Percentiles rank a stretch among this genome's conserved stretches.
Conservation (phyloP, 768 basidiomycete species). For the Pholiota microspora region DNA sequence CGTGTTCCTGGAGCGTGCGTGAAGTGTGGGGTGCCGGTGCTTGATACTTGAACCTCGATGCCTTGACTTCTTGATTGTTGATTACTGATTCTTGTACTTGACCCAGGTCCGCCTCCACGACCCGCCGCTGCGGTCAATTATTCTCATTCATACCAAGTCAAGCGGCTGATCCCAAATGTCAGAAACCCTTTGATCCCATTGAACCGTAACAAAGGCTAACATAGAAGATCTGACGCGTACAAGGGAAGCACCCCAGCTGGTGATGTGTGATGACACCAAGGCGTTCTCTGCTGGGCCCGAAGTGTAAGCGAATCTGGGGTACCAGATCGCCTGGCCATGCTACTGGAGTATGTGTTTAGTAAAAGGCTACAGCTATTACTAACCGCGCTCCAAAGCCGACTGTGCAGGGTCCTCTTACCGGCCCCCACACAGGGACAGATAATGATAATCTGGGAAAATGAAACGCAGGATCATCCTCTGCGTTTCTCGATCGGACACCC, state of each 20-base stretch:
- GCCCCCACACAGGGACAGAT: background rate
- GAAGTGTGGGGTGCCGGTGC: too few relatives aligned
- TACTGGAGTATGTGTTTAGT: too few relatives aligned
- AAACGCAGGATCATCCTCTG: slow-evolving; percentile 2
- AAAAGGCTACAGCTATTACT: too few relatives aligned
- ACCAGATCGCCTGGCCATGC: background rate
- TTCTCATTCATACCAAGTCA: too few relatives aligned
- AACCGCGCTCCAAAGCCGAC: background rate
- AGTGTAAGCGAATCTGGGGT: background rate
- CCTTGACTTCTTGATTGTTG: too few relatives aligned
- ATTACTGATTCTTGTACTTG: background rate
- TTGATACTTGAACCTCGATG: too few relatives aligned
- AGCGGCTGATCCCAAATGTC: too few relatives aligned
- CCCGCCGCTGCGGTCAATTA: background rate
- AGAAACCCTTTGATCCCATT: too few relatives aligned
- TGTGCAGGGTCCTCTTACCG: background rate
- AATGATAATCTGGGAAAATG: background rate
- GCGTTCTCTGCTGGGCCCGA: background rate
- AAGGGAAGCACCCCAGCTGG: too few relatives aligned
- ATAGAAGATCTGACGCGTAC: too few relatives aligned
- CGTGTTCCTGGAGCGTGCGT: too few relatives aligned
- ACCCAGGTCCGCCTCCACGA: background rate
- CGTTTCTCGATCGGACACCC: slow-evolving; percentile 1
- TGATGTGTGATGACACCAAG: background rate
- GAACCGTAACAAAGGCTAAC: too few relatives aligned